Percentiles rank a stretch among this genome's conserved stretches.
Evolutionary conservation across 495 filamentous ascomycete species (phyloP).

Genomic region (Neohortaea acidophila): DNA sequence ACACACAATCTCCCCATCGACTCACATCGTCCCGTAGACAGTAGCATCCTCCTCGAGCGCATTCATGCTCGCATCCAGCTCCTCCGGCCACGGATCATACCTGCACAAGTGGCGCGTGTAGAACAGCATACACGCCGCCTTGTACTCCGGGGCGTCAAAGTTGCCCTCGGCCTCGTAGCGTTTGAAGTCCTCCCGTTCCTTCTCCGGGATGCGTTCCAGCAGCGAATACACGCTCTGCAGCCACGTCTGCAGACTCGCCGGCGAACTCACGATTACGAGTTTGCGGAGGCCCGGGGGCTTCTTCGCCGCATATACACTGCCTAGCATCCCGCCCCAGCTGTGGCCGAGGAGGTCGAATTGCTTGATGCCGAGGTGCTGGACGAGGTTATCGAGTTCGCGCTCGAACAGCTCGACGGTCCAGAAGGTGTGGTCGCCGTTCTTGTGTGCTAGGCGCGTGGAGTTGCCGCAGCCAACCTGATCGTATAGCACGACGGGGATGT

Average conservation of each 20-base stretch:
- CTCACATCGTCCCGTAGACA: slow-evolving; percentile 35
- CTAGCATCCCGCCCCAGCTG: slow-evolving; percentile 40
- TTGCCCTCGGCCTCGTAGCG: slow-evolving; percentile 26
- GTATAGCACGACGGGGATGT: slow-evolving; percentile 35
- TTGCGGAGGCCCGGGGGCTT: slow-evolving; percentile 29
- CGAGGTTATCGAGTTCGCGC: slow-evolving; percentile 36
- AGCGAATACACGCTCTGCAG: slow-evolving; percentile 21
- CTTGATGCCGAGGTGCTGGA: slow-evolving; percentile 27
- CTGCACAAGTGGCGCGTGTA: slow-evolving; percentile 32
- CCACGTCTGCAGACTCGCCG: slow-evolving; percentile 26
- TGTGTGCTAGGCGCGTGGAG: slow-evolving; percentile 33
- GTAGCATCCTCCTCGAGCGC: slow-evolving; percentile 32
- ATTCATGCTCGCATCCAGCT: slow-evolving; percentile 16
- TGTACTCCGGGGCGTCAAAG: slow-evolving; percentile 31
- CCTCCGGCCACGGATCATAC: slow-evolving; percentile 26
- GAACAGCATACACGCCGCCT: slow-evolving; percentile 30
- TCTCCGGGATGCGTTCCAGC: slow-evolving; percentile 26
- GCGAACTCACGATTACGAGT: slow-evolving; percentile 30
- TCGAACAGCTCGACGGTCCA: slow-evolving; percentile 36
- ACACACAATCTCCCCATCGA: too few relatives aligned
- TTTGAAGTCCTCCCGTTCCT: slow-evolving; percentile 30
- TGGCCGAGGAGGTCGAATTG: slow-evolving; percentile 34
- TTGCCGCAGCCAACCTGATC: slow-evolving; percentile 37
- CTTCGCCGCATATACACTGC: slow-evolving; percentile 23
- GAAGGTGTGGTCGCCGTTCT: slow-evolving; percentile 29